These are phyloP conservation scores for Solanum hybrid DNA, from an alignment of 305 asterid genomes.

Conservation along the genomic window DNA sequence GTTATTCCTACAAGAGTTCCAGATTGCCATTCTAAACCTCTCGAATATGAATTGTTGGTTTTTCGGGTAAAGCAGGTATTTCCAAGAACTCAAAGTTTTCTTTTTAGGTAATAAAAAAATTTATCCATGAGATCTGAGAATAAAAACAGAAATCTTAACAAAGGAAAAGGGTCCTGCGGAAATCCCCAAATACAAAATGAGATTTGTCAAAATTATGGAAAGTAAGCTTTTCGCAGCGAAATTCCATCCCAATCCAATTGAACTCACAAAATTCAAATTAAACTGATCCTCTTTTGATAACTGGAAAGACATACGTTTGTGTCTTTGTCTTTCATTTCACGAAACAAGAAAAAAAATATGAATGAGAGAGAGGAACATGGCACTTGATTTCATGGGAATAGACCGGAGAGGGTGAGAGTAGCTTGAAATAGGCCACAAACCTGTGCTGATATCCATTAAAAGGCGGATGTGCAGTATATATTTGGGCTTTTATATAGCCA, in stretches of 20 bases:
- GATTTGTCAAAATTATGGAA: not conserved
- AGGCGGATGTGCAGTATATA: not conserved
- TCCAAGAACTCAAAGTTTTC: not conserved
- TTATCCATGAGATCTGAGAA: not conserved
- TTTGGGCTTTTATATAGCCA: not conserved
- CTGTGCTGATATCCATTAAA: not conserved
- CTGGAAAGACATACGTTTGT: not conserved
- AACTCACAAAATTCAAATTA: not conserved
- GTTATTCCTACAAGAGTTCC: not conserved
- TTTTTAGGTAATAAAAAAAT: not conserved
- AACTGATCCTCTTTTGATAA: not conserved
- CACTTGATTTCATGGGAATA: not conserved
- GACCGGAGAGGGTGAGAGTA: not conserved
- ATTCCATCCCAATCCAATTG: not conserved
- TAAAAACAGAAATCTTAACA: not conserved
- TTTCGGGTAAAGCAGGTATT: not conserved
- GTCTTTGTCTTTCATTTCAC: not conserved
- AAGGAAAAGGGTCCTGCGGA: not conserved
- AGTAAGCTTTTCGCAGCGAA: not conserved
- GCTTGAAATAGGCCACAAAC: not conserved
- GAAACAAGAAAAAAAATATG: not conserved
- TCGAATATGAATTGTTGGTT: not conserved
- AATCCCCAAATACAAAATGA: not conserved
- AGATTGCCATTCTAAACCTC: not conserved
- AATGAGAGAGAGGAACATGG: not conserved